These are phyloP conservation scores for Candida ficus DNA, from an alignment of 805 yeast species.

Conservation along the genomic window DNA sequence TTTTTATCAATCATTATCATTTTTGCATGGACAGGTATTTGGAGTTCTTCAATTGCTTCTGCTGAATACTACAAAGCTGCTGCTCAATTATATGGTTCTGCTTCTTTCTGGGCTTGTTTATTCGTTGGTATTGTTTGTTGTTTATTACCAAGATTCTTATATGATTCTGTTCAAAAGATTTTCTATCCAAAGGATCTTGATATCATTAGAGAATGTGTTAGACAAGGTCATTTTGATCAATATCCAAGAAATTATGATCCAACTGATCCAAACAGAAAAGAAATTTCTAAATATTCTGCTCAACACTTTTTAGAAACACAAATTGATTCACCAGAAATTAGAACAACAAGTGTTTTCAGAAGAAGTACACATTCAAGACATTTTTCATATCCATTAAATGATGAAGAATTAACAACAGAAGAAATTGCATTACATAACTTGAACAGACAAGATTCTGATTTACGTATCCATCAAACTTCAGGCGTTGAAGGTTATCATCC, in stretches of 20 bases:
- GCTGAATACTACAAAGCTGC: conserved; percentile 66
- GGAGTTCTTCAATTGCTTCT: conserved; percentile 53
- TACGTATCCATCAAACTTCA: background rate
- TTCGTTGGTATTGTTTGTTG: conserved; percentile 61
- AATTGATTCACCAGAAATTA: conserved; percentile 16
- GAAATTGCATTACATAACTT: conserved; percentile 24
- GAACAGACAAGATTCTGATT: background rate
- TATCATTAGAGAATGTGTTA: conserved; percentile 66
- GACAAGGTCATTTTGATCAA: conserved; percentile 58
- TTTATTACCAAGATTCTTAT: conserved; percentile 61
- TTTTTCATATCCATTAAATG: conserved; percentile 21
- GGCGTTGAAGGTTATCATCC: conserved; percentile 13
- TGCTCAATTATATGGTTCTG: conserved; percentile 54
- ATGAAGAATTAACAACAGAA: conserved; percentile 30
- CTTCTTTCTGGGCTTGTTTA: conserved; percentile 63
- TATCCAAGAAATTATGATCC: conserved; percentile 73
- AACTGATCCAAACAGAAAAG: conserved; percentile 64
- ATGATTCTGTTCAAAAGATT: conserved; percentile 49
- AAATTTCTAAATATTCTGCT: conserved; percentile 41
- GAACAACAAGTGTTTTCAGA: conserved; percentile 36
- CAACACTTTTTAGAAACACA: conserved; percentile 27
- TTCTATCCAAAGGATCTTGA: conserved; percentile 64
- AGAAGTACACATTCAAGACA: conserved; percentile 28
- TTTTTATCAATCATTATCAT: conserved; percentile 54
- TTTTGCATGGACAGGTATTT: conserved; percentile 76